These are phyloP conservation scores for Albugo candida DNA, from an alignment of 352 stramenopile genomes.

Conservation along the genomic window DNA sequence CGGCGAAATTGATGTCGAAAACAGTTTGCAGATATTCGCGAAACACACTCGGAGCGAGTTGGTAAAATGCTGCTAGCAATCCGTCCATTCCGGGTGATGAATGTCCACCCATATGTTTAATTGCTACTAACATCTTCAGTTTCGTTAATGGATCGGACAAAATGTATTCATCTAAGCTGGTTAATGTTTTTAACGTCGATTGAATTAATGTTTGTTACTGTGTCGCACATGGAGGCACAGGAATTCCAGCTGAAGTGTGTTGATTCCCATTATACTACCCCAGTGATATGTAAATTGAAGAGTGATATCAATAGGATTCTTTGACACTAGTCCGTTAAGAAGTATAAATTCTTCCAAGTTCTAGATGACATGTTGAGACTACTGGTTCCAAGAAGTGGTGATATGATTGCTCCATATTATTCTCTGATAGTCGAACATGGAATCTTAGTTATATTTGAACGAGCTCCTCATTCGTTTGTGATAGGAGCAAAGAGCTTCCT, in stretches of 20 bases:
- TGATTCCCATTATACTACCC: slow-evolving; percentile 4
- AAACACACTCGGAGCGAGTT: slow-evolving; percentile 8
- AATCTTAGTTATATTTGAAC: slow-evolving; percentile 5
- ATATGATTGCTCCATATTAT: slow-evolving; percentile 1
- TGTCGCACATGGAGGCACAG: background rate
- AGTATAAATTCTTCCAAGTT: slow-evolving; percentile 3
- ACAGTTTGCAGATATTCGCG: slow-evolving; percentile 9
- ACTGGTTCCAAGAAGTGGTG: slow-evolving; percentile 5
- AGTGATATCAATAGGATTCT: slow-evolving; percentile 4
- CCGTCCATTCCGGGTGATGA: slow-evolving; percentile 1
- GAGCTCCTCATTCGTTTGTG: slow-evolving; percentile 1
- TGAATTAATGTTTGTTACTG: background rate
- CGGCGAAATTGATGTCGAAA: slow-evolving; percentile 7
- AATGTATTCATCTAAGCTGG: background rate
- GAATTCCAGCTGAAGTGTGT: background rate
- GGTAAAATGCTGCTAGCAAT: slow-evolving; percentile 7
- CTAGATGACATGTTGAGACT: slow-evolving; percentile 1
- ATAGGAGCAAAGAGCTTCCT: background rate
- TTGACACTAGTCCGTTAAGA: background rate
- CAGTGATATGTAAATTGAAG: slow-evolving; percentile 2
- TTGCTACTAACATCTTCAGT: background rate
- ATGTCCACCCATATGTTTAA: background rate
- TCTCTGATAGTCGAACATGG: slow-evolving; percentile 4
- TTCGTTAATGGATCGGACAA: background rate
- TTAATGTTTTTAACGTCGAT: background rate